Evolutionary conservation across 352 stramenopile species (phyloP).

Genomic region (Phytophthora tentaculata): DNA sequence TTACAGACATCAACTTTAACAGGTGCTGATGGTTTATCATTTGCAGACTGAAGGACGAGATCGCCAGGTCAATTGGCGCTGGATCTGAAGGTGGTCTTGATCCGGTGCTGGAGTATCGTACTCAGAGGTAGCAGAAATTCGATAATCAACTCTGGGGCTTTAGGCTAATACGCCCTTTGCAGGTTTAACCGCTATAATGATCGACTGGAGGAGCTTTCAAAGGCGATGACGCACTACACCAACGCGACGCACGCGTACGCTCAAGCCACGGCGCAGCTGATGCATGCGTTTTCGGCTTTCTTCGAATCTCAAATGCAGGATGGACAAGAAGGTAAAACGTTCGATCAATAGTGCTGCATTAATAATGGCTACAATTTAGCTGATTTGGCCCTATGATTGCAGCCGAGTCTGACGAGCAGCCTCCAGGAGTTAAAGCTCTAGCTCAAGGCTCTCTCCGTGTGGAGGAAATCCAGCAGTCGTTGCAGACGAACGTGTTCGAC

Average conservation of each 20-base stretch:
- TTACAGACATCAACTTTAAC: neutral
- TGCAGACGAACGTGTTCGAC: constrained; percentile 54
- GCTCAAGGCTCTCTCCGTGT: constrained; percentile 58
- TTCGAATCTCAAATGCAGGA: constrained; percentile 66
- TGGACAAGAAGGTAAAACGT: constrained; percentile 33
- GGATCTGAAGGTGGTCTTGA: constrained; percentile 62
- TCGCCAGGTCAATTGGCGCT: constrained; percentile 63
- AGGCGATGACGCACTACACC: constrained; percentile 53
- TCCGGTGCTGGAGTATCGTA: constrained; percentile 70
- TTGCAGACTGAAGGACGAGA: constrained; percentile 72
- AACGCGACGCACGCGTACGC: constrained; percentile 52
- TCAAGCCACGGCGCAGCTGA: constrained; percentile 49
- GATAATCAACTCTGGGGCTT: neutral
- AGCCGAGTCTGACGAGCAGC: constrained; percentile 17
- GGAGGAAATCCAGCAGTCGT: constrained; percentile 65
- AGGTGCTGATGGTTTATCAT: neutral
- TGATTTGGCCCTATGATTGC: constrained; percentile 12
- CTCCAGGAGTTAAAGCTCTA: constrained; percentile 40
- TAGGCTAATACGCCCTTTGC: constrained; percentile 1
- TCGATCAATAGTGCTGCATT: neutral
- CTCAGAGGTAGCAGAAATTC: constrained; percentile 44
- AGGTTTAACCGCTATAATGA: constrained; percentile 73
- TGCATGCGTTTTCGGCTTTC: constrained; percentile 68
- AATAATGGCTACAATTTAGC: neutral
- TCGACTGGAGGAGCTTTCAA: constrained; percentile 60